A percentile compares a stretch with the other conserved stretches of the same genome.
Evolutionary conservation across 129 eudicot species (phyloP).

Genomic region (Flaveria trinervia): DNA sequence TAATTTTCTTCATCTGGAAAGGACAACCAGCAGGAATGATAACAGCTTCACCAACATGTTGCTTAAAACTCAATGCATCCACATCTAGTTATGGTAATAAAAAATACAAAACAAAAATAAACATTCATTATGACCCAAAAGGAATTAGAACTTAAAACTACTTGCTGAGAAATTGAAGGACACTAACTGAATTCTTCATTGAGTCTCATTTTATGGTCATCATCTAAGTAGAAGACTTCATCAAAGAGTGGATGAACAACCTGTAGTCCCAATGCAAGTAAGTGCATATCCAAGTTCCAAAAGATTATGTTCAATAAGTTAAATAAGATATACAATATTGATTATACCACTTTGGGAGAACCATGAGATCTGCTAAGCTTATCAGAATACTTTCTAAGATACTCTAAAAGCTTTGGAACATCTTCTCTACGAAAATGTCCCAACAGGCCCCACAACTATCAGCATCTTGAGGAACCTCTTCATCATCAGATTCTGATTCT

Average conservation of each 20-base stretch:
- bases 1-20: slow-evolving; percentile 59
- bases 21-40: slow-evolving; percentile 91
- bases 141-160: background rate
- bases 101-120: background rate
- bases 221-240: slow-evolving; percentile 55
- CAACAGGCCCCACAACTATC: slow-evolving; percentile 57
- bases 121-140: background rate
- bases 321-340: background rate
- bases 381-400: slow-evolving; percentile 55
- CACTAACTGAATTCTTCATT: slow-evolving; percentile 67
- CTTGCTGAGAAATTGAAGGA: background rate
- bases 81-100: slow-evolving; percentile 41
- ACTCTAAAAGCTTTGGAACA: slow-evolving; percentile 71
- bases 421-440: slow-evolving; percentile 82
- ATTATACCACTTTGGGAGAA: slow-evolving; percentile 47
- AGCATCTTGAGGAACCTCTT: slow-evolving; percentile 24
- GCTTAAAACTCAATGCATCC: slow-evolving; percentile 79
- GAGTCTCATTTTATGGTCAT: slow-evolving; percentile 55
- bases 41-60: slow-evolving; percentile 71
- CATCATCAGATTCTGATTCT: slow-evolving; percentile 44
- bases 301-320: too few species aligned
- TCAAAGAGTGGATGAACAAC: slow-evolving; percentile 78
- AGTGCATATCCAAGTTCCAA: too few species aligned
- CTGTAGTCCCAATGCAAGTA: slow-evolving; percentile 33
- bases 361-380: slow-evolving; percentile 35